Percentiles rank a stretch among this genome's conserved stretches.
These are phyloP conservation scores for Candida lessepsii DNA, from an alignment of 805 yeast species.

Conservation along the genomic window DNA sequence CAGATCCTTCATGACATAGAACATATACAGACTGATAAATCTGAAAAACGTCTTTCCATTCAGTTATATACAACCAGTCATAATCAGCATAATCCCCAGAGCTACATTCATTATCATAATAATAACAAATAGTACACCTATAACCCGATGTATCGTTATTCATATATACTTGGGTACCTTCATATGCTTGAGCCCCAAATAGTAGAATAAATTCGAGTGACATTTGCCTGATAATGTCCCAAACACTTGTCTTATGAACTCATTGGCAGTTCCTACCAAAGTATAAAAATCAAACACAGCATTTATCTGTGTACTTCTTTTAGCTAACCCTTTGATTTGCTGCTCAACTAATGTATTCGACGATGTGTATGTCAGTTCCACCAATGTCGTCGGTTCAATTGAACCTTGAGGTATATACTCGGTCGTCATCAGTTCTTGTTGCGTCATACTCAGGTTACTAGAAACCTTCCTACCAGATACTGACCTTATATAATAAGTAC, in stretches of 20 bases:
- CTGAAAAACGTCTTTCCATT: too few species aligned
- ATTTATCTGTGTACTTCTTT: too few species aligned
- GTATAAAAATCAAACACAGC: too few species aligned
- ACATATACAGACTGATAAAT: too few species aligned
- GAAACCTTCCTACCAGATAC: background rate
- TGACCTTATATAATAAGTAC: slow-evolving; percentile 1
- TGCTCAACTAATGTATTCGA: background rate
- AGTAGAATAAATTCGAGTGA: too few species aligned
- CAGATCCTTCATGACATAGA: too few species aligned
- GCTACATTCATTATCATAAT: too few species aligned
- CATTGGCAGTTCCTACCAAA: background rate
- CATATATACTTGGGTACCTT: background rate
- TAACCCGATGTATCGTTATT: background rate
- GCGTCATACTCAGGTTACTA: background rate
- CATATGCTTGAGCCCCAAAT: too few species aligned
- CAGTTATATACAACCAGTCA: too few species aligned
- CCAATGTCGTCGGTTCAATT: background rate
- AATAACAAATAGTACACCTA: too few species aligned
- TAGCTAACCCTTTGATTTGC: too few species aligned
- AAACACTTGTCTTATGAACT: slow-evolving; percentile 2
- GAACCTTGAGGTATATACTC: background rate
- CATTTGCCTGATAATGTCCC: slow-evolving; percentile 1
- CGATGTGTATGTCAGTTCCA: background rate
- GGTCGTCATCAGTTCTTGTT: background rate
- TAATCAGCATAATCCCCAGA: too few species aligned